Percentiles rank a stretch among this genome's conserved stretches.
Evolutionary conservation across 1,284 basidiomycete genomes (phyloP).

Genomic region (Lignosus rhinocerotis): DNA sequence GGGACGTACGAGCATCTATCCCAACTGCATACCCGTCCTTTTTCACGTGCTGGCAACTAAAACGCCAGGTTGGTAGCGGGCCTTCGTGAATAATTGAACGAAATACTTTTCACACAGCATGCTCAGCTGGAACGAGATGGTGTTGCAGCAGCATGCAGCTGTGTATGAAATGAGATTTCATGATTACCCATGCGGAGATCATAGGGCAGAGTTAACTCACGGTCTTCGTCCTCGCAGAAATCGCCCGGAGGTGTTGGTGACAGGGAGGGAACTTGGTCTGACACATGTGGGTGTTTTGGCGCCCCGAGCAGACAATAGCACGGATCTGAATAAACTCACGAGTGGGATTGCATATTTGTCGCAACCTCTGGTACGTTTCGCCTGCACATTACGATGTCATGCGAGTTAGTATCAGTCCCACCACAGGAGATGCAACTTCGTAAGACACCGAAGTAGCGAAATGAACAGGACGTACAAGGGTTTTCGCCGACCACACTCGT

Average conservation of each 20-base stretch:
- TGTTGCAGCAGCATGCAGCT: slow-evolving; percentile 8
- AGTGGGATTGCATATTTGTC: slow-evolving; percentile 5
- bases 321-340: background rate
- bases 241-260: background rate
- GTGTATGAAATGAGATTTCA: background rate
- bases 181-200: background rate
- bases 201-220: background rate
- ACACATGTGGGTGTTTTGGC: background rate
- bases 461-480: slow-evolving; percentile 9
- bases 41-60: background rate
- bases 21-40: background rate
- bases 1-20: background rate
- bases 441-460: no score
- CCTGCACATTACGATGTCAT: background rate
- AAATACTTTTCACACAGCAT: slow-evolving; percentile 9
- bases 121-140: slow-evolving; percentile 5
- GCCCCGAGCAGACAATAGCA: background rate
- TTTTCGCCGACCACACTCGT: slow-evolving; percentile 13
- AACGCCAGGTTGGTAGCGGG: background rate
- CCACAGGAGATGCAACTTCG: no score
- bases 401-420: background rate
- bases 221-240: background rate
- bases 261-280: background rate
- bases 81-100: background rate
- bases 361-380: slow-evolving; percentile 10